Evolutionary conservation across 1,139 yeast genomes (phyloP).

Genomic region (Kluyveromyces sp.): DNA sequence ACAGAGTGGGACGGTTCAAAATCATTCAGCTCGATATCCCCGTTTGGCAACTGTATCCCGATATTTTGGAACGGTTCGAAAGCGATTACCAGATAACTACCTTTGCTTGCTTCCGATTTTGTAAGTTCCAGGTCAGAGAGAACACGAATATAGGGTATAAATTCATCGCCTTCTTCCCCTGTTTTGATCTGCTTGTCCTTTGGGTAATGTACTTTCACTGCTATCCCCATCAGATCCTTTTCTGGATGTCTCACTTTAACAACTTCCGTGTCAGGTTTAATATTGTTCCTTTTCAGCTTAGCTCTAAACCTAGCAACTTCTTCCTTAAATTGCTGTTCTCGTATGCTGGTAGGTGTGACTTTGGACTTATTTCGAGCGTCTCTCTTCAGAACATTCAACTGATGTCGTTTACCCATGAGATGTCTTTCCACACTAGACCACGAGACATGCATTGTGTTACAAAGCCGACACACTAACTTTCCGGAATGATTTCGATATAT

Average conservation of each 20-base stretch:
- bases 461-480: slow-evolving; percentile 54
- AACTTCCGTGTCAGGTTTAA: slow-evolving; percentile 23
- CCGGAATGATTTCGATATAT: slow-evolving; percentile 59
- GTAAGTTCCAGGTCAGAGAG: slow-evolving; percentile 50
- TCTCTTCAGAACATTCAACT: slow-evolving; percentile 44
- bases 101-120: slow-evolving; percentile 37
- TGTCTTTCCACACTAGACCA: slow-evolving; percentile 57
- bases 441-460: slow-evolving; percentile 54
- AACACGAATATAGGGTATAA: slow-evolving; percentile 44
- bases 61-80: slow-evolving; percentile 63
- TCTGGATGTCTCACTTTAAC: slow-evolving; percentile 34
- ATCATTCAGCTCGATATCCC: slow-evolving; percentile 15
- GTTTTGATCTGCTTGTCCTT: slow-evolving; percentile 27
- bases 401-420: slow-evolving; percentile 57
- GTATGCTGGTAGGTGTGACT: slow-evolving; percentile 29
- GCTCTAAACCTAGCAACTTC: slow-evolving; percentile 22
- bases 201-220: slow-evolving; percentile 43
- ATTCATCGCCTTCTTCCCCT: slow-evolving; percentile 16
- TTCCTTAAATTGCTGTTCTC: slow-evolving; percentile 30
- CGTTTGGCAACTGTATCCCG: slow-evolving; percentile 48
- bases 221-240: slow-evolving; percentile 43
- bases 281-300: slow-evolving; percentile 21
- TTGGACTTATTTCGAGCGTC: slow-evolving; percentile 32
- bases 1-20: slow-evolving; percentile 5
- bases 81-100: slow-evolving; percentile 49